These are phyloP conservation scores for Anastatica hierochuntica DNA, from an alignment of 345 rosid species.

Conservation along the genomic window DNA sequence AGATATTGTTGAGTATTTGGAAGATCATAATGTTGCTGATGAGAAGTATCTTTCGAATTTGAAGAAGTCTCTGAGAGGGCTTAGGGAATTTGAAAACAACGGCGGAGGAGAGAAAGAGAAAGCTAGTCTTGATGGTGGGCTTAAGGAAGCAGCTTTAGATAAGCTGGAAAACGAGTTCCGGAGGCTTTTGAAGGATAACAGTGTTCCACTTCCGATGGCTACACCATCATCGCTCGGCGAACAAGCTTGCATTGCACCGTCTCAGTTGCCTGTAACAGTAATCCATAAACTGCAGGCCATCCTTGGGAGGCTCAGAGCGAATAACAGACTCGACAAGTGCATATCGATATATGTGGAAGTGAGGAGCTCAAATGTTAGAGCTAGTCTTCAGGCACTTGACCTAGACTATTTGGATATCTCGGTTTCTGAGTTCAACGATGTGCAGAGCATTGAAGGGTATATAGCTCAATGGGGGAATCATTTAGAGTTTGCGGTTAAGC, in stretches of 20 bases:
- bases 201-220: slow-evolving; percentile 89
- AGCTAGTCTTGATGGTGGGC: slow-evolving; percentile 70
- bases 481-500: slow-evolving; percentile 98
- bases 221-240: slow-evolving; percentile 45
- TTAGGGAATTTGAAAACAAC: slow-evolving; percentile 46
- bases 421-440: slow-evolving; percentile 69
- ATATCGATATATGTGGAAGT: slow-evolving; percentile 79
- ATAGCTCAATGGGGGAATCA: slow-evolving; percentile 92
- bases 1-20: slow-evolving; percentile 93
- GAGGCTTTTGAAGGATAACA: slow-evolving; percentile 67
- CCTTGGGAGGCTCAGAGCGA: slow-evolving; percentile 76
- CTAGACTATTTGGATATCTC: slow-evolving; percentile 93
- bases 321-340: slow-evolving; percentile 74
- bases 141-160: slow-evolving; percentile 71
- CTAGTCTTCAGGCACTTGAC: slow-evolving; percentile 85
- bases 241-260: slow-evolving; percentile 74
- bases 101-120: slow-evolving; percentile 17
- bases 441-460: slow-evolving; percentile 81
- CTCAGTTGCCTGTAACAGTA: slow-evolving; percentile 76
- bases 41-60: slow-evolving; percentile 52
- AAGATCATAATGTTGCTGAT: slow-evolving; percentile 78
- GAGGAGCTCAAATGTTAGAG: slow-evolving; percentile 78
- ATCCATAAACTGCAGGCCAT: slow-evolving; percentile 89
- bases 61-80: slow-evolving; percentile 56
- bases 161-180: slow-evolving; percentile 69